Base-by-base conservation (phyloP, 2,329 filamentous ascomycete species). In the Graphium sp. region DNA sequence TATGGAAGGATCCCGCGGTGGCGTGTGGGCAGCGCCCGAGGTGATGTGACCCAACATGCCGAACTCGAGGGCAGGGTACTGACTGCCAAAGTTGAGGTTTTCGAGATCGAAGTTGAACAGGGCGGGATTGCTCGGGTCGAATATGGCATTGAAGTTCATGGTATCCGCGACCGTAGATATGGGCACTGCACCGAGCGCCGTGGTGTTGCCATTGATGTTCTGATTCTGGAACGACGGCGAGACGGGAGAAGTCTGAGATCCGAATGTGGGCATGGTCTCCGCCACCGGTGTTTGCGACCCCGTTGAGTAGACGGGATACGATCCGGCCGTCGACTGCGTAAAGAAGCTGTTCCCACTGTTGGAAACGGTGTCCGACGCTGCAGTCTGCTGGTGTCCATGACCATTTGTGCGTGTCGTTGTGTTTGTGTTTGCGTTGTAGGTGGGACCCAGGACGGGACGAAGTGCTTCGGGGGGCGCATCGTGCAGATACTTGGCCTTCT, bases 401-500 rank as follows among this genome's bases (percentile, higher is more conserved):
- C 49, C 56, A 41, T 59, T 60, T 14, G 54, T 45, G 22, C 56
- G 47, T 39, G 55, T 53, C 41, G 41, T 31, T 4, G 56, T 53
- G 45, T 58, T 48, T 41, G 53, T 54, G 50, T 50, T 60, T 45
- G 66, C 67, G 43, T 77, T 81, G 42, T 71, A 77, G 36, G 65
- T 73, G 18, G 74, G 71, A 5, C 76, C 74, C 26, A 89, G 65
- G 23, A 89, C 83, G n/a, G 85, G 82, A 46, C 87, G 69, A 36
- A 94, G 62, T 25, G 84, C 84, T 48, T 91, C 84, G 29, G 83
- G 73, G 20, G 87, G 85, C 16, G 87, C 84, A 62, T 95, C 89
- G 46, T 95, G 85, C 32, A 98, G 78, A 51, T 98, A 98, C 52
- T 98, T 98, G 29, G 89, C 89, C 64, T 95, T 98, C 55, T 98